Percentiles rank a stretch among this genome's conserved stretches.
Conservation (phyloP, 2,329 filamentous ascomycete genomes). For the Pseudogymnoascus sp. region DNA sequence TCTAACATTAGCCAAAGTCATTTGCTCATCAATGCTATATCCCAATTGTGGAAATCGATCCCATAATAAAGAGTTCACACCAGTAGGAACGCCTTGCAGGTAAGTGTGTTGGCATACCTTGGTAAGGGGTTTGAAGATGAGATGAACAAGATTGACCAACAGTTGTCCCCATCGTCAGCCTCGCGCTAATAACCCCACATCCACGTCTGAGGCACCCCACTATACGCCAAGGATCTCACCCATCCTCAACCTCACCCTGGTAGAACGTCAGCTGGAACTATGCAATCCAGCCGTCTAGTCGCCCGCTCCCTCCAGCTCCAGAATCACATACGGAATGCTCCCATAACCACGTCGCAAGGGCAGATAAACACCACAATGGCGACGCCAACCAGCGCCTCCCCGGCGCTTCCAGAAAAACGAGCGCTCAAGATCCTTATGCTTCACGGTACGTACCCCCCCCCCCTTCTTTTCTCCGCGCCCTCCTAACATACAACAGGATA, state of each 20-base stretch:
- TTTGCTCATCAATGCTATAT: background rate
- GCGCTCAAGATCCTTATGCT: conserved; percentile 65
- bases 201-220: background rate
- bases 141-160: background rate
- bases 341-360: background rate
- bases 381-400: background rate
- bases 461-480: background rate
- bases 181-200: conserved; percentile 1
- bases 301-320: conserved; percentile 1
- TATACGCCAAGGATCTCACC: background rate
- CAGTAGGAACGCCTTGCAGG: background rate
- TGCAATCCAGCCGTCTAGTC: background rate
- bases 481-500: conserved; percentile 47
- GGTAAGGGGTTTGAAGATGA: background rate
- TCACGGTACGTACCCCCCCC: conserved; percentile 45
- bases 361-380: conserved; percentile 3
- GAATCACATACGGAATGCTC: background rate
- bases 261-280: background rate
- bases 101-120: background rate
- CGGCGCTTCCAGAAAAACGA: background rate
- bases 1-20: background rate
- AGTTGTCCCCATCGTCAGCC: background rate
- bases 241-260: background rate
- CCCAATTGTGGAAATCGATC: background rate
- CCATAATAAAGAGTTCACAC: background rate